phyloP scores from a whole-genome alignment of 1,139 yeast genomes.

The Zygosaccharomyces pseudobailii region DNA sequence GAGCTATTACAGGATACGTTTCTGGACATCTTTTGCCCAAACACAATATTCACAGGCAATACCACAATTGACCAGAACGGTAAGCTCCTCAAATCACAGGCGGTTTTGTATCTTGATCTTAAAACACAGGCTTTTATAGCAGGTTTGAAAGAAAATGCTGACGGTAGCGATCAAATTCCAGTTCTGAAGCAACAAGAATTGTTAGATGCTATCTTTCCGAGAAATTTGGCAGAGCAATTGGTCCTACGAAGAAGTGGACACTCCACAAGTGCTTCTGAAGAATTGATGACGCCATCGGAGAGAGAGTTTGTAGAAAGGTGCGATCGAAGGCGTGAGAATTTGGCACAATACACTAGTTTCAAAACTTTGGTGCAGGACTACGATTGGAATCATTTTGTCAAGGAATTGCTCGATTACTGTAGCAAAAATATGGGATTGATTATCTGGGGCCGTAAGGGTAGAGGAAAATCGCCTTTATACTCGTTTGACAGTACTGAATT shows the following conservation, averaged over 20 bases:
- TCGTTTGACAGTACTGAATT: constrained; percentile 23
- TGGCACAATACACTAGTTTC: constrained; percentile 47
- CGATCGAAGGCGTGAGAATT: constrained; percentile 57
- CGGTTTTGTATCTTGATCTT: constrained; percentile 72
- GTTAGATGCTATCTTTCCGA: constrained; percentile 72
- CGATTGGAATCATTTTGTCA: constrained; percentile 69
- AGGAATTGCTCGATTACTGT: constrained; percentile 73
- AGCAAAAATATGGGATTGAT: constrained; percentile 67
- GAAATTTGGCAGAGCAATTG: constrained; percentile 54
- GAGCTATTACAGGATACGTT: constrained; percentile 79
- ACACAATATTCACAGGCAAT: constrained; percentile 33
- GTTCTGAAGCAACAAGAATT: constrained; percentile 54
- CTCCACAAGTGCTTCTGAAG: constrained; percentile 16
- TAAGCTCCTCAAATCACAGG: constrained; percentile 73
- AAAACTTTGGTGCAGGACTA: constrained; percentile 54
- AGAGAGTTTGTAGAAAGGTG: constrained; percentile 44
- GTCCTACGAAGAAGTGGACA: constrained; percentile 45
- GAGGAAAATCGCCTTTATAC: constrained; percentile 30
- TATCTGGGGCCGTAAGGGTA: constrained; percentile 63
- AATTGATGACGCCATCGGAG: constrained; percentile 31
- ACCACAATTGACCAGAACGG: constrained; percentile 23
- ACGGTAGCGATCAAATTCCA: constrained; percentile 12
- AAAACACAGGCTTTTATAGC: constrained; percentile 95
- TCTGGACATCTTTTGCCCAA: constrained; percentile 77
- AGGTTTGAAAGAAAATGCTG: constrained; percentile 69